A percentile compares a stretch with the other conserved stretches of the same genome.
phyloP scores from a whole-genome alignment of 345 rosid genomes.

The Melaleuca quinquenervia region DNA sequence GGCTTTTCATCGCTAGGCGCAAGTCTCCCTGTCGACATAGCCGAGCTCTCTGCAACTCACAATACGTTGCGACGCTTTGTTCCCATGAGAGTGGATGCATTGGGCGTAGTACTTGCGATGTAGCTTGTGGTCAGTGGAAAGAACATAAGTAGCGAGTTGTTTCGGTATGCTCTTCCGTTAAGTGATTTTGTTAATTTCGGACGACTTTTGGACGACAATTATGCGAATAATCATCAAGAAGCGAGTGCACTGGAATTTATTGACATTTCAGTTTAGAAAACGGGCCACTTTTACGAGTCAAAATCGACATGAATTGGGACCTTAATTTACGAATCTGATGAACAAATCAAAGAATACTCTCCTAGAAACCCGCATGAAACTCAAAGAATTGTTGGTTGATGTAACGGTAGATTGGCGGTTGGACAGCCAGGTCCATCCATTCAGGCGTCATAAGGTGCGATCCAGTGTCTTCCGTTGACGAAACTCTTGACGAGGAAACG shows the following conservation, averaged over 20 bases:
- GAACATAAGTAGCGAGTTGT: not conserved
- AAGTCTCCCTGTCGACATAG: not conserved
- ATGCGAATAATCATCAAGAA: not conserved
- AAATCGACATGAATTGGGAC: not conserved
- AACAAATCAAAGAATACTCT: not conserved
- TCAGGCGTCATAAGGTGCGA: conserved; percentile 51
- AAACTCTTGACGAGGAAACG: conserved; percentile 79
- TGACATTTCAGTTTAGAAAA: not conserved
- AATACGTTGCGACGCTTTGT: not conserved
- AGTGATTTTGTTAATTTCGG: not conserved
- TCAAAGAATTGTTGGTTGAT: not conserved
- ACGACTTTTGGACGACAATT: not conserved
- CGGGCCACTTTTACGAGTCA: not conserved
- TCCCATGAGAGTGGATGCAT: not conserved
- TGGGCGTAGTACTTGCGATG: not conserved
- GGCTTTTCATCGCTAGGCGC: not conserved
- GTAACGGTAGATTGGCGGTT: not conserved
- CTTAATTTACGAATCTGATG: not conserved
- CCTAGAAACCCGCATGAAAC: not conserved
- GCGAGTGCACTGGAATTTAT: not conserved
- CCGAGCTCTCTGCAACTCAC: not conserved
- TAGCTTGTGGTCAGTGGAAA: not conserved
- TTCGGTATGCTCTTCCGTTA: not conserved
- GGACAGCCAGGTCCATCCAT: not conserved
- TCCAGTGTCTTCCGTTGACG: conserved; percentile 95